Percentiles rank a stretch among this genome's conserved stretches.
phyloP scores from a whole-genome alignment of 192 early-diverging fungal genomes.

The Diversispora eburnea region DNA sequence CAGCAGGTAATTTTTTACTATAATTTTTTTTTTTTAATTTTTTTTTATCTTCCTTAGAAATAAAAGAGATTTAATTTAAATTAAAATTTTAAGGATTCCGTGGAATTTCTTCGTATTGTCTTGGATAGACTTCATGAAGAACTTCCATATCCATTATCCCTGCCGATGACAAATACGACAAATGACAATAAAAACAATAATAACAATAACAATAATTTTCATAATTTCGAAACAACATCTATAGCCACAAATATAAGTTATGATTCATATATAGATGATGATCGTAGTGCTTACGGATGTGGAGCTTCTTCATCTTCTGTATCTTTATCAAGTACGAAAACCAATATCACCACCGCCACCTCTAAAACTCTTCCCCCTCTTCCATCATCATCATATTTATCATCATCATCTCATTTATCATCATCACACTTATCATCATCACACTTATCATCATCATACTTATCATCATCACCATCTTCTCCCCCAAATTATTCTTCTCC shows the following conservation, averaged over 20 bases:
- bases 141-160: constrained; percentile 35
- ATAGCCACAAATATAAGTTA: no score
- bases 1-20: constrained; percentile 26
- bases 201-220: not conserved
- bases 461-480: no score
- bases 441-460: no score
- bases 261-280: not conserved
- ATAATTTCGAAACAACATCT: no score
- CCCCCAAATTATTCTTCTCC: not conserved
- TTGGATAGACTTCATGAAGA: constrained; percentile 43
- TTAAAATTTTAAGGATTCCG: constrained; percentile 29
- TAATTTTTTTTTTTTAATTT: not conserved
- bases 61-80: not conserved
- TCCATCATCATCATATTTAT: no score
- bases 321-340: not conserved
- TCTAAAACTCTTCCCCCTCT: no score
- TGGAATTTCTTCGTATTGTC: constrained; percentile 42
- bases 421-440: no score
- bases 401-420: no score
- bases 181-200: not conserved
- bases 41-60: not conserved
- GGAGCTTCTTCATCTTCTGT: not conserved
- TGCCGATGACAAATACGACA: not conserved
- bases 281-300: not conserved
- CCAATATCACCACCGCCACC: not conserved